Conservation (phyloP, 371 early-diverging fungal species). For the Mortierella sp. region DNA sequence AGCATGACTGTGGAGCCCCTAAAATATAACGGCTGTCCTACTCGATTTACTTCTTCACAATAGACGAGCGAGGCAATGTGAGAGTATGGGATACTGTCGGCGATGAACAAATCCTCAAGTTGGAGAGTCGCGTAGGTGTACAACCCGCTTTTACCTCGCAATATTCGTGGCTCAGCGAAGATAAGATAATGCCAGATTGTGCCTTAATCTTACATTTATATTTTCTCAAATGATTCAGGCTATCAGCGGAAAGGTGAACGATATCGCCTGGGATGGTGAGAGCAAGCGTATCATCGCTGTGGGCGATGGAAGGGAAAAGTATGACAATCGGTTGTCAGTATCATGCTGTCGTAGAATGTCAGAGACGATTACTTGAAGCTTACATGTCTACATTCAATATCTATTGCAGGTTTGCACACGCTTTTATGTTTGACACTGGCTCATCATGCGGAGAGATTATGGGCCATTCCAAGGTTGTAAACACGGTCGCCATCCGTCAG, state of each 20-base stretch:
- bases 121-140: slow-evolving; percentile 70
- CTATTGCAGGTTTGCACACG: slow-evolving; percentile 83
- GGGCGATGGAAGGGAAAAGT: slow-evolving; percentile 93
- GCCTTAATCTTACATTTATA: background rate
- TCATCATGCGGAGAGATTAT: slow-evolving; percentile 93
- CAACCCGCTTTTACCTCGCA: background rate
- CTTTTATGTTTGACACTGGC: slow-evolving; percentile 89
- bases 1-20: background rate
- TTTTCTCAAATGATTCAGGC: slow-evolving; percentile 19
- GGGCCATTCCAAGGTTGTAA: slow-evolving; percentile 91
- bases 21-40: background rate
- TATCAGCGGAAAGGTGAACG: slow-evolving; percentile 85
- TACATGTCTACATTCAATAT: background rate
- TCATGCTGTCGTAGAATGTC: background rate
- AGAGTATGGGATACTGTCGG: slow-evolving; percentile 94
- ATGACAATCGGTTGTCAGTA: background rate
- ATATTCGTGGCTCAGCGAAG: background rate
- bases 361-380: background rate
- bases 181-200: background rate
- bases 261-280: slow-evolving; percentile 96
- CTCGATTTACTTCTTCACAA: background rate
- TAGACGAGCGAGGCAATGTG: slow-evolving; percentile 90
- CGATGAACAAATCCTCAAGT: slow-evolving; percentile 89
- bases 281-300: slow-evolving; percentile 95
- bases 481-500: slow-evolving; percentile 87